These are phyloP conservation scores for Raddia guianensis DNA, from an alignment of 176 grass and related monocot genomes.

Conservation along the genomic window DNA sequence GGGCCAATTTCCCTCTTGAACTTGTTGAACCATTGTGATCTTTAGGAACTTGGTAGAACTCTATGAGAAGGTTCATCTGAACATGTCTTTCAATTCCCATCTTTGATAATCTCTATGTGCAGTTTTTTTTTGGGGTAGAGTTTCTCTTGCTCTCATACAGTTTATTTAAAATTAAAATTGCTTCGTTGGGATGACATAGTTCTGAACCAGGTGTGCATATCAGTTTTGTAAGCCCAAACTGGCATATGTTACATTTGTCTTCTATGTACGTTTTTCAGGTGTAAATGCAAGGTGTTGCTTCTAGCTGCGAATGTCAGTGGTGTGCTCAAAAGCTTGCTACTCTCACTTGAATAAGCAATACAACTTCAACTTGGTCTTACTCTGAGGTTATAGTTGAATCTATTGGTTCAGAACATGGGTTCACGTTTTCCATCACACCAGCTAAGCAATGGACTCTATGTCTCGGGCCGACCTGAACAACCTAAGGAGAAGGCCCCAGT, in stretches of 20 bases:
- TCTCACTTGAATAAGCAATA: conserved; percentile 39
- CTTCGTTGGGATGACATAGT: conserved; percentile 6
- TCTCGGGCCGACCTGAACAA: conserved; percentile 84
- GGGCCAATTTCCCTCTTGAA: background rate
- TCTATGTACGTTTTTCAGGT: conserved; percentile 30
- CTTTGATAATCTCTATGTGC: conserved; percentile 23
- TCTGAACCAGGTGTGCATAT: background rate
- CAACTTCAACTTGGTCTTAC: background rate
- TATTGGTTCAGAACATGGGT: conserved; percentile 61
- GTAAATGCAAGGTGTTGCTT: conserved; percentile 45
- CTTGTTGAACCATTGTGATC: background rate
- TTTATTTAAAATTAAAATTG: background rate
- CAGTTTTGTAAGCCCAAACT: conserved; percentile 10
- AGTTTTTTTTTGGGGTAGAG: background rate
- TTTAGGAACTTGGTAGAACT: conserved; percentile 8
- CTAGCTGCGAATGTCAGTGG: background rate
- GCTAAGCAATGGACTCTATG: conserved; percentile 91
- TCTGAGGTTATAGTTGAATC: conserved; percentile 36
- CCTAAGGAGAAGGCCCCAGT: conserved; percentile 79
- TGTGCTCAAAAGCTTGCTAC: conserved; percentile 23
- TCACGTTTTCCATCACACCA: conserved; percentile 91
- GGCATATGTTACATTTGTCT: background rate
- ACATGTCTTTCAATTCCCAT: background rate
- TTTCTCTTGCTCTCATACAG: background rate
- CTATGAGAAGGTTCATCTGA: conserved; percentile 19